Evolutionary conservation across 768 basidiomycete genomes (phyloP).

Genomic region (Piloderma croceum): DNA sequence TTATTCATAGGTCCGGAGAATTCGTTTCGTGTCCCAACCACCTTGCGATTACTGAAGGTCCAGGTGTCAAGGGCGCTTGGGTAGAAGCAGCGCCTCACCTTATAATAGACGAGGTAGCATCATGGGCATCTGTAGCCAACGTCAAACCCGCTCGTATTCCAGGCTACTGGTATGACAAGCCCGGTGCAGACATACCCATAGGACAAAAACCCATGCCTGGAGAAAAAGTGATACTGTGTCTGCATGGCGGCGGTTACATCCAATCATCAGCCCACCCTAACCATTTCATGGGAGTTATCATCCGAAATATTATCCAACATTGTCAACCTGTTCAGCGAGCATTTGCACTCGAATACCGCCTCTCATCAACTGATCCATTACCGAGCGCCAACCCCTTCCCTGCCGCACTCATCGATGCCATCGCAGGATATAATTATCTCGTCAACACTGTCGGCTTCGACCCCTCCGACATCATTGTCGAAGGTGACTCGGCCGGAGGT

Average conservation of each 20-base stretch:
- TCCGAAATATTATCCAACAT: constrained; percentile 43
- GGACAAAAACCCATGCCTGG: constrained; percentile 37
- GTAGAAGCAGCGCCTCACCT: constrained; percentile 35
- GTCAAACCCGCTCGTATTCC: constrained; percentile 42
- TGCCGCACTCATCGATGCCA: constrained; percentile 64
- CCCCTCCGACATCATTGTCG: constrained; percentile 56
- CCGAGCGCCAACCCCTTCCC: constrained; percentile 58
- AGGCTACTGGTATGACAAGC: constrained; percentile 53
- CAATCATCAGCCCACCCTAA: constrained; percentile 53
- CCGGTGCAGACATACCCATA: constrained; percentile 28
- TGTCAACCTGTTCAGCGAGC: constrained; percentile 39
- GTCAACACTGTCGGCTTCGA: constrained; percentile 50
- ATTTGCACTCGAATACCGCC: constrained; percentile 69
- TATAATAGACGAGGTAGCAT: constrained; percentile 38
- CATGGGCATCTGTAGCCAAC: constrained; percentile 34
- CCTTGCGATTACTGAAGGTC: constrained; percentile 35
- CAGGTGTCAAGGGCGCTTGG: constrained; percentile 45
- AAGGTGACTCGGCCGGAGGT: constrained; percentile 75
- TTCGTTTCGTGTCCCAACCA: constrained; percentile 30
- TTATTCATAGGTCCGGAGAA: constrained; percentile 31
- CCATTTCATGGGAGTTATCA: constrained; percentile 39
- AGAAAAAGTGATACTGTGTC: constrained; percentile 52
- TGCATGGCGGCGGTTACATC: constrained; percentile 63
- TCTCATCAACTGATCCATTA: constrained; percentile 43
- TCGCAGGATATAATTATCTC: constrained; percentile 71